These are phyloP conservation scores for Trichoderma lentiforme DNA, from an alignment of 2,329 filamentous ascomycete genomes.

Conservation along the genomic window DNA sequence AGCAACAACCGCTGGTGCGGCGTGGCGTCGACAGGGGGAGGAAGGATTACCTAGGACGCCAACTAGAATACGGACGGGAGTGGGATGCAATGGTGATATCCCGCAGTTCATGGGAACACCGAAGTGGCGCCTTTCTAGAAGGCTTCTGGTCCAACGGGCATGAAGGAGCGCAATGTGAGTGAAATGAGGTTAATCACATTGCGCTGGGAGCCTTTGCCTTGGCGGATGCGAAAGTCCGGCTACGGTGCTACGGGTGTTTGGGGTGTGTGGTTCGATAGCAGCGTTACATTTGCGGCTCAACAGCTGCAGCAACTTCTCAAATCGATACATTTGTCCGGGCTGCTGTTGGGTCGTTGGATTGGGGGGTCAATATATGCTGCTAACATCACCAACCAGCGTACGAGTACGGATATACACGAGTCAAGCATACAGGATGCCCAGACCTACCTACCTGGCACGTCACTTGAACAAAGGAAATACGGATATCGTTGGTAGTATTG, in stretches of 20 bases:
- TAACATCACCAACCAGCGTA: not conserved
- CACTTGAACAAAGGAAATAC: not conserved
- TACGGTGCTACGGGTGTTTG: not conserved
- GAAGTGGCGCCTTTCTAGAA: constrained; percentile 8
- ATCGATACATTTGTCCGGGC: constrained; percentile 7
- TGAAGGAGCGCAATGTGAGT: constrained; percentile 10
- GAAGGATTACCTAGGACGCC: not conserved
- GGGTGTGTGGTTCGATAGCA: not conserved
- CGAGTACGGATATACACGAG: not conserved
- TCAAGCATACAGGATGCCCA: not conserved
- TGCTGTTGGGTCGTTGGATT: constrained; percentile 1
- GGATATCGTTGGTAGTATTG: constrained; percentile 2
- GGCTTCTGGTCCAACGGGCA: constrained; percentile 8
- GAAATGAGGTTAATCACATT: constrained; percentile 7
- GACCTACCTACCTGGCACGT: not conserved
- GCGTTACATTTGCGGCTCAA: not conserved
- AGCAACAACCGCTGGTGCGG: not conserved
- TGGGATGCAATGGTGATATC: not conserved
- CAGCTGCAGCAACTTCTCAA: constrained; percentile 11
- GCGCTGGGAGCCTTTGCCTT: not conserved
- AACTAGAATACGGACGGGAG: not conserved
- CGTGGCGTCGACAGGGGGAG: not conserved
- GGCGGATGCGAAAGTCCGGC: not conserved
- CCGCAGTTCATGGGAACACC: not conserved
- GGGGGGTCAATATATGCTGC: not conserved